Conservation (phyloP, 2,329 filamentous ascomycete species). For the Paraconiothyrium brasiliense region DNA sequence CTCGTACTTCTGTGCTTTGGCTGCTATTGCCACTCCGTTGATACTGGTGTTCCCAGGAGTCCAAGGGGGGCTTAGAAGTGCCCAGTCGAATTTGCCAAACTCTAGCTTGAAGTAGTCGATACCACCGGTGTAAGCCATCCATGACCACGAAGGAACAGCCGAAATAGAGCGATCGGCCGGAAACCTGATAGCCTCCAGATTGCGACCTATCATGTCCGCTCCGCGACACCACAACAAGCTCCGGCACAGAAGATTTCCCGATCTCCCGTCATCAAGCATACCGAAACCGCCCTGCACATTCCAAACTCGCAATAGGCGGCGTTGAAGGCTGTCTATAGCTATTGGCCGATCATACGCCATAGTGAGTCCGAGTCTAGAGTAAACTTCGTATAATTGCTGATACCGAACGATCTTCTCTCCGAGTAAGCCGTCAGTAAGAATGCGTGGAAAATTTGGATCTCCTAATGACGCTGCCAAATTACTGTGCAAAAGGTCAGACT, state of each 20-base stretch:
- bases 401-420: slow-evolving; percentile 16
- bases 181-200: not conserved
- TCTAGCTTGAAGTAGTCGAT: not conserved
- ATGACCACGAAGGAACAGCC: not conserved
- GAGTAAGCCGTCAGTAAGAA: not conserved
- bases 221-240: not conserved
- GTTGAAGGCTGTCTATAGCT: slow-evolving; percentile 45
- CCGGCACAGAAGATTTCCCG: not conserved
- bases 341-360: slow-evolving; percentile 35
- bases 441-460: slow-evolving; percentile 38
- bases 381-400: slow-evolving; percentile 26
- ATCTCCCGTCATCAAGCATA: not conserved
- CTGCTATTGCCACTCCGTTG: no score
- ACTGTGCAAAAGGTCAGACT: not conserved
- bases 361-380: slow-evolving; percentile 41
- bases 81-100: not conserved
- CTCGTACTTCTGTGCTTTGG: no score
- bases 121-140: not conserved
- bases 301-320: slow-evolving; percentile 35
- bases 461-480: slow-evolving; percentile 37
- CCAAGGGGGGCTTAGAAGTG: no score
- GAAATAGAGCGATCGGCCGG: not conserved
- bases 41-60: no score
- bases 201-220: not conserved
- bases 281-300: slow-evolving; percentile 32